phyloP scores from a whole-genome alignment of 352 stramenopile species.

The Globisporangium polare region DNA sequence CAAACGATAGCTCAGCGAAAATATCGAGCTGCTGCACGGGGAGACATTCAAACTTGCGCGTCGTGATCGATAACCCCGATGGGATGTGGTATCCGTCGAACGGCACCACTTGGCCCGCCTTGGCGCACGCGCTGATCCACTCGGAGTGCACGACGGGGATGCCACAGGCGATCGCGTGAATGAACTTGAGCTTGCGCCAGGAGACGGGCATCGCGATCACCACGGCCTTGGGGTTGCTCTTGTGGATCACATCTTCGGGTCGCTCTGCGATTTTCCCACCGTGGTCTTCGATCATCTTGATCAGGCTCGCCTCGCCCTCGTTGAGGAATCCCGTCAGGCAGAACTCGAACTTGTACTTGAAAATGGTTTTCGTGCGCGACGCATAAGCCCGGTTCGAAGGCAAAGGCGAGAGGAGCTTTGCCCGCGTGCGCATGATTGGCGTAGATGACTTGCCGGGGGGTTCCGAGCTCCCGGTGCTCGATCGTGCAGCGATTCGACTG shows the following conservation, averaged over 20 bases:
- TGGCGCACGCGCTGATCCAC: constrained; percentile 70
- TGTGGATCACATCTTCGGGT: constrained; percentile 45
- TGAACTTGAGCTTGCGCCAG: constrained; percentile 81
- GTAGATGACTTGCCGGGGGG: constrained; percentile 34
- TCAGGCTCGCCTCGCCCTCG: constrained; percentile 40
- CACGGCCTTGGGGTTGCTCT: constrained; percentile 47
- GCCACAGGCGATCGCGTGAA: constrained; percentile 72
- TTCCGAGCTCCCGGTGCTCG: not conserved
- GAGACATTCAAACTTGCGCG: constrained; percentile 61
- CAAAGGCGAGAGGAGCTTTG: constrained; percentile 40
- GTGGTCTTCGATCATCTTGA: constrained; percentile 60
- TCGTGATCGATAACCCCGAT: constrained; percentile 58
- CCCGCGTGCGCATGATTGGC: constrained; percentile 44
- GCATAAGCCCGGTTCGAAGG: constrained; percentile 41
- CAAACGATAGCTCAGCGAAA: constrained; percentile 56
- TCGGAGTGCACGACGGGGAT: constrained; percentile 80
- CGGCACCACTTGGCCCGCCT: constrained; percentile 36
- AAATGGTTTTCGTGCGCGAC: constrained; percentile 52
- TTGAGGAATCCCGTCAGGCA: constrained; percentile 68
- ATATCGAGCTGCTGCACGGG: constrained; percentile 43
- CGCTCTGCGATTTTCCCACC: constrained; percentile 52
- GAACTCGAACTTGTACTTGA: constrained; percentile 77
- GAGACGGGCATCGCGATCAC: constrained; percentile 72
- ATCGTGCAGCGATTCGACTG: not conserved
- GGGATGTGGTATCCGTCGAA: constrained; percentile 73